These are phyloP conservation scores for Sutorius eximius DNA, from an alignment of 1,284 basidiomycete genomes.

Conservation along the genomic window DNA sequence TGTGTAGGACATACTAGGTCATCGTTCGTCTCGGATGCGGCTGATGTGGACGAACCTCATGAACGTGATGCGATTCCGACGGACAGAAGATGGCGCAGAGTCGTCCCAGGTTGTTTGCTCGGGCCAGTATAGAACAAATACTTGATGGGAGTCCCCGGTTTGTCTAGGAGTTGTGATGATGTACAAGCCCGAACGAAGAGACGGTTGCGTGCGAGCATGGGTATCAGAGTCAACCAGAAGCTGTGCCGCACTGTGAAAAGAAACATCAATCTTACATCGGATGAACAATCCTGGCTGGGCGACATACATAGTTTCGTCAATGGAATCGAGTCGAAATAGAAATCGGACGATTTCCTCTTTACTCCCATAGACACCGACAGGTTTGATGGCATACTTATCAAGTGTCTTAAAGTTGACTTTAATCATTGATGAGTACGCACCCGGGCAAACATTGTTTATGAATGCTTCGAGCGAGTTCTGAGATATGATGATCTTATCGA, in stretches of 20 bases:
- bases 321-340: conserved; percentile 35
- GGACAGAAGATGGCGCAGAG: conserved; percentile 42
- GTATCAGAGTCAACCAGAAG: conserved; percentile 26
- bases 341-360: conserved; percentile 49
- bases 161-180: conserved; percentile 28
- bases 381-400: conserved; percentile 38
- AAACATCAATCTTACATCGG: background rate
- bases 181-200: conserved; percentile 54
- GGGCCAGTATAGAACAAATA: conserved; percentile 61
- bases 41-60: conserved; percentile 47
- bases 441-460: conserved; percentile 44
- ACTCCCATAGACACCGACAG: conserved; percentile 47
- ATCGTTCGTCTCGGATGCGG: background rate
- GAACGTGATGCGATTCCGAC: conserved; percentile 57
- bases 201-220: conserved; percentile 25
- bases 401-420: conserved; percentile 53
- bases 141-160: conserved; percentile 18
- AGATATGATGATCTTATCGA: too few species aligned
- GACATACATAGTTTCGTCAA: conserved; percentile 42
- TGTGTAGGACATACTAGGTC: conserved; percentile 17
- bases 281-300: background rate
- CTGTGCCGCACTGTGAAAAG: conserved; percentile 14
- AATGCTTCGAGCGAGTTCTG: conserved; percentile 25
- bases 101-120: conserved; percentile 62
- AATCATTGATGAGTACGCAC: conserved; percentile 48